phyloP scores from a whole-genome alignment of 768 basidiomycete species.

The Hypholoma sublateritium region DNA sequence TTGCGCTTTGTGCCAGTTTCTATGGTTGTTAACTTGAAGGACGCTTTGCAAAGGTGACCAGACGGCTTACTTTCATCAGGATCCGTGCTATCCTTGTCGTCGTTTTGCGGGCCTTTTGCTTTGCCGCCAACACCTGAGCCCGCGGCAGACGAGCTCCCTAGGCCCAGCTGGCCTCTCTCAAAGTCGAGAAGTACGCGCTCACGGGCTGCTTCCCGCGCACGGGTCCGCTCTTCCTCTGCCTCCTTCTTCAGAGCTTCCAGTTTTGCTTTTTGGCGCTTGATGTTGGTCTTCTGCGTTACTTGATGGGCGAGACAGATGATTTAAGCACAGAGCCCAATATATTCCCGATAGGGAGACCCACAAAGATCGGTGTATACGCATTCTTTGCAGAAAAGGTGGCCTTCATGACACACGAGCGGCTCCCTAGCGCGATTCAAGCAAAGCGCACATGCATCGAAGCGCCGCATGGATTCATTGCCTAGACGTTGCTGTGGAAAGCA shows the following conservation, averaged over 20 bases:
- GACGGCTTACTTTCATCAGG: conserved; percentile 9
- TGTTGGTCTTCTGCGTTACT: conserved; percentile 91
- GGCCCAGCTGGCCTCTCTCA: conserved; percentile 78
- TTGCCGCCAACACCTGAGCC: conserved; percentile 29
- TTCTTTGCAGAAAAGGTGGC: conserved; percentile 96
- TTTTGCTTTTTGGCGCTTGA: conserved; percentile 85
- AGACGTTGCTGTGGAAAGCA: conserved; percentile 56
- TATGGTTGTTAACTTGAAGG: not conserved
- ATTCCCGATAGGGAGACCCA: conserved; percentile 34
- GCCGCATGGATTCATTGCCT: conserved; percentile 91
- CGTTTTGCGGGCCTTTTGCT: conserved; percentile 28
- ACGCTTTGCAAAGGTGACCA: not conserved
- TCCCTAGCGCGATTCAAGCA: conserved; percentile 84
- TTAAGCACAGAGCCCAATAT: not conserved
- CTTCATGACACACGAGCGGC: conserved; percentile 80
- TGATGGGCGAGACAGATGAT: not conserved
- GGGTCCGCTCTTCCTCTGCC: conserved; percentile 75
- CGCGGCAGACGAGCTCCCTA: conserved; percentile 47
- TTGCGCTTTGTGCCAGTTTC: conserved; percentile 76
- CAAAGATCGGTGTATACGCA: conserved; percentile 86
- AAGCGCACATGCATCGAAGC: conserved; percentile 87
- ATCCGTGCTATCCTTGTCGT: conserved; percentile 1
- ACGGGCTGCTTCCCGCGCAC: conserved; percentile 71
- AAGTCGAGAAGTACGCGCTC: conserved; percentile 91
- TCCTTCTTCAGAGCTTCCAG: conserved; percentile 75